phyloP scores from a whole-genome alignment of 2,329 filamentous ascomycete species.

The Hansfordia pulvinata region DNA sequence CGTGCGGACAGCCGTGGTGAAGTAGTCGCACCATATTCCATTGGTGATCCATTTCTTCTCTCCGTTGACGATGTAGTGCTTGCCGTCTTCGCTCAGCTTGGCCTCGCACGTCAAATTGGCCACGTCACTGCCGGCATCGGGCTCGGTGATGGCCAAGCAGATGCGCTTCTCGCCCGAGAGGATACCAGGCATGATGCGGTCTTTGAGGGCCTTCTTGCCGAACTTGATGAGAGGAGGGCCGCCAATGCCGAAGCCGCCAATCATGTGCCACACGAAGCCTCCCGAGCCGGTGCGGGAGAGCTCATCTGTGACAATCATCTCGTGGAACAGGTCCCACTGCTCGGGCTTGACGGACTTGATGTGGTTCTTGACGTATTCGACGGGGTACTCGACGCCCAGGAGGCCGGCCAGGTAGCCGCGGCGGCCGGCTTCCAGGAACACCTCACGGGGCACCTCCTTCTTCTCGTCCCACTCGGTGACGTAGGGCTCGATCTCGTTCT shows the following conservation, averaged over 20 bases:
- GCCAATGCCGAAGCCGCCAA: slow-evolving; percentile 94
- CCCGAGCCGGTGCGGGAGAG: slow-evolving; percentile 78
- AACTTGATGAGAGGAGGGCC: slow-evolving; percentile 87
- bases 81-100: slow-evolving; percentile 86
- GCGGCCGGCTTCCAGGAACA: slow-evolving; percentile 93
- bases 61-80: slow-evolving; percentile 98
- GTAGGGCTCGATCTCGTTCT: slow-evolving; percentile 76
- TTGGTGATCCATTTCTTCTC: slow-evolving; percentile 99
- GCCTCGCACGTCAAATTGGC: slow-evolving; percentile 93
- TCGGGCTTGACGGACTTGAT: slow-evolving; percentile 71
- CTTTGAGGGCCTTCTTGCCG: slow-evolving; percentile 69
- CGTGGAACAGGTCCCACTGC: slow-evolving; percentile 97
- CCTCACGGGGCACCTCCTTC: slow-evolving; percentile 72
- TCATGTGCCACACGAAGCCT: slow-evolving; percentile 91
- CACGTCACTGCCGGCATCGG: slow-evolving; percentile 87
- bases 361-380: slow-evolving; percentile 54
- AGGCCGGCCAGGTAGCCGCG: slow-evolving; percentile 89
- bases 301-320: slow-evolving; percentile 91
- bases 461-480: slow-evolving; percentile 96
- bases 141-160: slow-evolving; percentile 94
- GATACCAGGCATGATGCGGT: slow-evolving; percentile 81
- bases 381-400: slow-evolving; percentile 71
- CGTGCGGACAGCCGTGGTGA: slow-evolving; percentile 91
- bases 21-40: slow-evolving; percentile 93
- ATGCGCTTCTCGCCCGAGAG: slow-evolving; percentile 91